Conservation (phyloP, 331 rosid genomes). For the Ulmus americana region DNA sequence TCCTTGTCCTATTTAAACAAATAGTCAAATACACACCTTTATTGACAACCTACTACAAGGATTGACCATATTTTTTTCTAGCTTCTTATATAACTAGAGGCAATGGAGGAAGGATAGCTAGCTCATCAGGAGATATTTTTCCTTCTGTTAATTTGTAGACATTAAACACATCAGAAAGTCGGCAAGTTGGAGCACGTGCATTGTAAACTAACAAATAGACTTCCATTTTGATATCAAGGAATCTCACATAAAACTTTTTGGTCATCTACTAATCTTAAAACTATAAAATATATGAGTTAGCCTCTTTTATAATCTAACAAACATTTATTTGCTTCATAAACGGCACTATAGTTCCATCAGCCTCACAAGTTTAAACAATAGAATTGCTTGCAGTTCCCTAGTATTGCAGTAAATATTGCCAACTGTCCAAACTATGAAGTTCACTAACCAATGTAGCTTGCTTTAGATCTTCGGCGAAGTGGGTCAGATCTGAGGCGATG, state of each 20-base stretch:
- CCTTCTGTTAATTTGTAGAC: constrained; percentile 47
- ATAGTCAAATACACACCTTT: too few relatives aligned
- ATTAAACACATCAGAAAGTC: not conserved
- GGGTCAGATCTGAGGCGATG: constrained; percentile 64
- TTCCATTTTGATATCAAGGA: not conserved
- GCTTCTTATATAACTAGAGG: constrained; percentile 37
- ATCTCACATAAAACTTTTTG: too few relatives aligned
- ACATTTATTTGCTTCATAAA: not conserved
- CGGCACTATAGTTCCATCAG: not conserved
- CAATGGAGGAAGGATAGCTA: constrained; percentile 84
- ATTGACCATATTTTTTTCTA: too few relatives aligned
- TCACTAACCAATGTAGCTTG: not conserved
- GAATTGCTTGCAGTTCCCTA: not conserved
- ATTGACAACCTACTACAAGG: too few relatives aligned
- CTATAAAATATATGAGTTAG: not conserved
- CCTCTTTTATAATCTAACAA: too few relatives aligned
- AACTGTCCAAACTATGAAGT: constrained; percentile 49
- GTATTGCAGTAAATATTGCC: not conserved
- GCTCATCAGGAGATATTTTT: constrained; percentile 76
- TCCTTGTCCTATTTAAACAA: too few relatives aligned
- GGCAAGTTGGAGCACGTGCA: too few relatives aligned
- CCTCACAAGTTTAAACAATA: not conserved
- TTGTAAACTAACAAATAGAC: not conserved
- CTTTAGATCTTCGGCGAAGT: constrained; percentile 88
- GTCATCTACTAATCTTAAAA: not conserved